These are phyloP conservation scores for Bipolaris bicolor DNA, from an alignment of 2,329 filamentous ascomycete species.

Conservation along the genomic window DNA sequence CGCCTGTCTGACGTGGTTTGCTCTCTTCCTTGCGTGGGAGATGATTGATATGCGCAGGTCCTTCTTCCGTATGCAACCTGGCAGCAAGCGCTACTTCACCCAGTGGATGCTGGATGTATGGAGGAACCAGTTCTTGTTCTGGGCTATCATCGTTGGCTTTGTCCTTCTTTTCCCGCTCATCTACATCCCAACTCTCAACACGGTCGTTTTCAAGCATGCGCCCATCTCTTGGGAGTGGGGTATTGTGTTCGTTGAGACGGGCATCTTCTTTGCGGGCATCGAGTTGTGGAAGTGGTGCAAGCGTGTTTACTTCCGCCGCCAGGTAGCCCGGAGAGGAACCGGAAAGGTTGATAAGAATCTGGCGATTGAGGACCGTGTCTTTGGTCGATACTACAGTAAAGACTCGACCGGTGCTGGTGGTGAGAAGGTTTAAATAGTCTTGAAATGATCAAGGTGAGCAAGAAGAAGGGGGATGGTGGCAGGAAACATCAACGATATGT, in stretches of 20 bases:
- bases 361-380: slow-evolving; percentile 28
- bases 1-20: slow-evolving; percentile 76
- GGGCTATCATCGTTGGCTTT: slow-evolving; percentile 52
- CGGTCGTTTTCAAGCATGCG: slow-evolving; percentile 68
- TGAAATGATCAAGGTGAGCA: neutral
- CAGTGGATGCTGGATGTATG: slow-evolving; percentile 73
- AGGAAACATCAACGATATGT: too few species aligned
- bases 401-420: neutral
- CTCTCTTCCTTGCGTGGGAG: slow-evolving; percentile 79
- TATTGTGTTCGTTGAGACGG: slow-evolving; percentile 66
- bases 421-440: slow-evolving; percentile 7
- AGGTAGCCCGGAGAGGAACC: slow-evolving; percentile 16
- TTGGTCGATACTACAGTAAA: slow-evolving; percentile 24
- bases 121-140: slow-evolving; percentile 70
- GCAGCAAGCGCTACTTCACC: slow-evolving; percentile 53
- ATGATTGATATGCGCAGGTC: slow-evolving; percentile 74
- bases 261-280: slow-evolving; percentile 68
- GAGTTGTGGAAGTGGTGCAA: slow-evolving; percentile 74
- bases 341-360: slow-evolving; percentile 20
- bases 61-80: slow-evolving; percentile 76
- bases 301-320: slow-evolving; percentile 52
- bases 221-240: slow-evolving; percentile 74
- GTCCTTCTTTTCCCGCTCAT: slow-evolving; percentile 55
- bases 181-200: slow-evolving; percentile 73
- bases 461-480: neutral